Evolutionary conservation across 306 rosid species (phyloP).

Genomic region (Ziziphus jujuba): DNA sequence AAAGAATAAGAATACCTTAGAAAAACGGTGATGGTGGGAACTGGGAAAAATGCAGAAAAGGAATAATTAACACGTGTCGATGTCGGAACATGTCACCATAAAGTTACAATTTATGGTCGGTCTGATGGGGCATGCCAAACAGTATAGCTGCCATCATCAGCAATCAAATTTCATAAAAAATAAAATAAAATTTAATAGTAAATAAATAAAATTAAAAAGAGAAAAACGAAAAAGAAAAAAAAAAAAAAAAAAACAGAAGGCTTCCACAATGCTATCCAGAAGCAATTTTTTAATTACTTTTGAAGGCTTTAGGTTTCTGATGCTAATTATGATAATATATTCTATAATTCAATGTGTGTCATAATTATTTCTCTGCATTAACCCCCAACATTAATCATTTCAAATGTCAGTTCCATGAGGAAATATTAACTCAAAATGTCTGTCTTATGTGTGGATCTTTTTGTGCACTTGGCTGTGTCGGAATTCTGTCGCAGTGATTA

Average conservation of each 20-base stretch:
- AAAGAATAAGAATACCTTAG: slow-evolving; percentile 3
- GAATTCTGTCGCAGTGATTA: slow-evolving; percentile 22
- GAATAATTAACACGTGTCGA: slow-evolving; percentile 19
- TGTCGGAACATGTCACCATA: slow-evolving; percentile 41
- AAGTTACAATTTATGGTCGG: slow-evolving; percentile 34
- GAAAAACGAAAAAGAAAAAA: too few species aligned
- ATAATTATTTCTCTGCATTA: slow-evolving; percentile 11
- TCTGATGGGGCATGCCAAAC: slow-evolving; percentile 4
- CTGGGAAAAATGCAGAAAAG: neutral
- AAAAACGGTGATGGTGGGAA: neutral
- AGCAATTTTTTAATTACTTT: neutral
- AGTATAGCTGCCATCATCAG: slow-evolving; percentile 11
- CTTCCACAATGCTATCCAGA: slow-evolving; percentile 19
- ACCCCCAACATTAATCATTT: slow-evolving; percentile 18
- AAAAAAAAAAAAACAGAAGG: neutral
- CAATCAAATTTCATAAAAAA: slow-evolving; percentile 11
- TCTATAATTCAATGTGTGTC: neutral
- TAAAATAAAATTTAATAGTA: too few species aligned
- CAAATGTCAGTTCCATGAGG: slow-evolving; percentile 13
- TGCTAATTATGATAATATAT: slow-evolving; percentile 13
- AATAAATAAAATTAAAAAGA: too few species aligned
- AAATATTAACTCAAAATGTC: neutral
- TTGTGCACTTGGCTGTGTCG: slow-evolving; percentile 1
- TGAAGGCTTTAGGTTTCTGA: neutral
- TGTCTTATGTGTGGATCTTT: neutral